Percentiles rank a stretch among this genome's conserved stretches.
Conservation (phyloP, 306 rosid genomes). For the Boehmeria nivea region DNA sequence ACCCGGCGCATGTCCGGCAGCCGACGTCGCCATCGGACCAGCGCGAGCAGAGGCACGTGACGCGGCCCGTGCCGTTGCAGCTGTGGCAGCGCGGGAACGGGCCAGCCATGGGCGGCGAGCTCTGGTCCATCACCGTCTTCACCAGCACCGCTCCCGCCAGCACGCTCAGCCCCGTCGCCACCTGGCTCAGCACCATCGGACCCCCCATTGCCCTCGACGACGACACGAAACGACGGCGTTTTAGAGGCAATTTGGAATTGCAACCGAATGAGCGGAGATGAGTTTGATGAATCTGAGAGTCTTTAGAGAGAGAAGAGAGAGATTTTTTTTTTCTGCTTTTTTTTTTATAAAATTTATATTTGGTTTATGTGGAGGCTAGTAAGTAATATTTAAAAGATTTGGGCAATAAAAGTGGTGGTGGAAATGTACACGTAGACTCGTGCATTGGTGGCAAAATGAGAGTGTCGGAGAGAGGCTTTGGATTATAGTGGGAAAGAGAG, state of each 20-base stretch:
- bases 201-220: slow-evolving; percentile 31
- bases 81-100: slow-evolving; percentile 62
- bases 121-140: slow-evolving; percentile 69
- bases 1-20: slow-evolving; percentile 74
- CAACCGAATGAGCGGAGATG: too few species aligned
- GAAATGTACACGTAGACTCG: slow-evolving; percentile 59
- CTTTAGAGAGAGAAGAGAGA: background rate
- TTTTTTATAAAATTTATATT: too few species aligned
- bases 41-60: slow-evolving; percentile 73
- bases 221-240: background rate
- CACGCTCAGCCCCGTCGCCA: slow-evolving; percentile 82
- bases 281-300: background rate
- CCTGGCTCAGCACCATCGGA: slow-evolving; percentile 65
- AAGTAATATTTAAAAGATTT: background rate
- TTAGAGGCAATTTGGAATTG: too few species aligned
- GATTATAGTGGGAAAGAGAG: slow-evolving; percentile 13
- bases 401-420: slow-evolving; percentile 39
- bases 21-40: slow-evolving; percentile 92
- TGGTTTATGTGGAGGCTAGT: background rate
- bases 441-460: slow-evolving; percentile 35
- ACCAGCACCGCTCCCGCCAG: slow-evolving; percentile 80
- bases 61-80: slow-evolving; percentile 86
- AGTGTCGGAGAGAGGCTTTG: slow-evolving; percentile 11
- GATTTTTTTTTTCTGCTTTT: too few species aligned
- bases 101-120: slow-evolving; percentile 70